Evolutionary conservation across 179 eudicot species (phyloP), one percentile per base, ranked within the genome.

Genomic region (Silene noctiflora): DNA sequence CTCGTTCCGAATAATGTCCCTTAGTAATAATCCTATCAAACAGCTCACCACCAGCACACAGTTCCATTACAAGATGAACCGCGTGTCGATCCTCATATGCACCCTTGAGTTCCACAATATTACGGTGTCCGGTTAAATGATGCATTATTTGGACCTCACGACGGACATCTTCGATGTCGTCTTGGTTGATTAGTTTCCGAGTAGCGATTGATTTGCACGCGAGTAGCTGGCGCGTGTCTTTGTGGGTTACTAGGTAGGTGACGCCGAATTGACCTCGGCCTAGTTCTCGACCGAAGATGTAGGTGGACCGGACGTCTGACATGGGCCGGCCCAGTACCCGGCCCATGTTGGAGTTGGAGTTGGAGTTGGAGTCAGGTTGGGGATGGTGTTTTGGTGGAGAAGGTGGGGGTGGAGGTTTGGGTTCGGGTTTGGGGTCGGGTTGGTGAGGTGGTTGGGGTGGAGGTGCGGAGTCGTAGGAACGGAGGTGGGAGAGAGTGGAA

Each of bases 141-240:
- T 92, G 96, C 98, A 94, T 94, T 77, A 94, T 94, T 84, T 94
- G 98, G 1, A 93, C 97, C 76, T 93, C 98, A 0, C 98, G 90
- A 25, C 92, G 90, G 35, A 93, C 93, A 39, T 91, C 98, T 4
- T 92, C 98, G 1, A 87, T 64, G 27, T 93, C 97, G 24, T 91
- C 98, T 35, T 75, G 75, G 72, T 79, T 89, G 27, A 88, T 13
- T 1, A 92, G 87, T 60, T 94, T 94, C 19, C 97, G 75, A 2
- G 86, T 88, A 1, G 98, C 88, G 82, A 94, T 94, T 13, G 97
- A 92, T 77, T 94, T 94, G 74, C 98, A 94, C 5, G 98, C 97
- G 79, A 84, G 87, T 4, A 76, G 76, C 51, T 82, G 82, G 4
- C 83, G 80, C 0, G 91, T 86, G 25, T 60, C 31, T 63, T 83